Evolutionary conservation across 345 rosid genomes (phyloP).

Genomic region (Hevea brasiliensis): DNA sequence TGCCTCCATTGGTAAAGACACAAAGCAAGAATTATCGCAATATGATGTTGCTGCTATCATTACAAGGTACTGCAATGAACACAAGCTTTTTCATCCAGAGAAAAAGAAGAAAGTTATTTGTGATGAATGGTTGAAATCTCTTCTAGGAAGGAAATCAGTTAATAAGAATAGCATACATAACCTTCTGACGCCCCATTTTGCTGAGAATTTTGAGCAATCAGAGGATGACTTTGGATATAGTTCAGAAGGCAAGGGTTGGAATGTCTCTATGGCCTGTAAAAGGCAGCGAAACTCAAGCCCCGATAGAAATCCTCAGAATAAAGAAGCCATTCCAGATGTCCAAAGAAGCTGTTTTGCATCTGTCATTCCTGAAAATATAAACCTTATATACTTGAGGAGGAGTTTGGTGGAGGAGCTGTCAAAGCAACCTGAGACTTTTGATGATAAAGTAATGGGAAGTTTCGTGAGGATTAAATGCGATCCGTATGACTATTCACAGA

Average conservation of each 20-base stretch:
- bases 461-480: constrained; percentile 52
- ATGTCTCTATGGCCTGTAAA: constrained; percentile 7
- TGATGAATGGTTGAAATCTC: constrained; percentile 41
- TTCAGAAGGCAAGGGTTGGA: constrained; percentile 15
- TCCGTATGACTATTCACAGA: constrained; percentile 42
- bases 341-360: constrained; percentile 42
- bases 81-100: constrained; percentile 38
- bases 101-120: constrained; percentile 44
- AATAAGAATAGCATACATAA: constrained; percentile 32
- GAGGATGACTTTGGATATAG: constrained; percentile 25
- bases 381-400: constrained; percentile 48
- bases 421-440: constrained; percentile 43
- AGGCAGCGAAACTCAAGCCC: constrained; percentile 14
- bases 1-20: constrained; percentile 39
- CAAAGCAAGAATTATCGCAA: constrained; percentile 35
- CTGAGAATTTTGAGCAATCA: constrained; percentile 32
- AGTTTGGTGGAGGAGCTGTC: constrained; percentile 48
- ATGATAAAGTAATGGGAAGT: constrained; percentile 49
- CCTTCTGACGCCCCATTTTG: constrained; percentile 41
- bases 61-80: constrained; percentile 33
- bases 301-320: constrained; percentile 16
- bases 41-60: constrained; percentile 34
- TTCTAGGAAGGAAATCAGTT: constrained; percentile 45
- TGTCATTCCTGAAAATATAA: constrained; percentile 42
- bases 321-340: constrained; percentile 22